Base-by-base conservation (phyloP, 2,329 filamentous ascomycete species). In the Periconia digitata region DNA sequence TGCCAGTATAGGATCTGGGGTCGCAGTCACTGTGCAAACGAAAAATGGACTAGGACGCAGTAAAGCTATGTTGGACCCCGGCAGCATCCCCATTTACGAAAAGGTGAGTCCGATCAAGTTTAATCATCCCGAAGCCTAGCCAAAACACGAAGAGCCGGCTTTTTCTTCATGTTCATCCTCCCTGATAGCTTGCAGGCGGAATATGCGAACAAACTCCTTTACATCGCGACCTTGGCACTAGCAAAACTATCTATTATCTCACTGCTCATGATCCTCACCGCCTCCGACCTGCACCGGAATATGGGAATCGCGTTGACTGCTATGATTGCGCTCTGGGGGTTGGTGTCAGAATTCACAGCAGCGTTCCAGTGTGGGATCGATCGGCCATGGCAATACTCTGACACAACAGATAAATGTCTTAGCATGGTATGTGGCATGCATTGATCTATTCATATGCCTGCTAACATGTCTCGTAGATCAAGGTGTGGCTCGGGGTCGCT, bases 171-270 rank as follows among this genome's bases (percentile, higher is more conserved):
- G 18, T 20, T 13, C 48, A 29, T 8, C 1, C 17, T 13, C 22
- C 13, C 45, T 50, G 5, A 51, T 29, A 21, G 2, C 13, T n/a
- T 22, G 44, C 32, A 70, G 67, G 57, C 58, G 40, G 67, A 67
- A 54, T 70, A 69, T 61, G 65, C 60, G 36, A 69, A 64, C 45
- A 67, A 66, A 36, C 49, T 69, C 22, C 55, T 70, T 12, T 70
- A 66, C 38, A 64, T 70, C 29, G 59, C 66, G 8, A 70, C 67
- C 10, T 50, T 70, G 29, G 58, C 60, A 8, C 59, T 68, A 12
- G 66, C 67, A 2, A 70, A 70, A 46, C 55, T 69, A 12, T 69
- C 67, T 4, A 67, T 69, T 40, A 69, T 67, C 38, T 69, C 66
- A 15, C 48, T 70, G 15, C 57, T 70, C 7, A 69, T 64, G 60